Conservation (phyloP, 1,284 basidiomycete genomes). For the Papiliotrema fonsecae region DNA sequence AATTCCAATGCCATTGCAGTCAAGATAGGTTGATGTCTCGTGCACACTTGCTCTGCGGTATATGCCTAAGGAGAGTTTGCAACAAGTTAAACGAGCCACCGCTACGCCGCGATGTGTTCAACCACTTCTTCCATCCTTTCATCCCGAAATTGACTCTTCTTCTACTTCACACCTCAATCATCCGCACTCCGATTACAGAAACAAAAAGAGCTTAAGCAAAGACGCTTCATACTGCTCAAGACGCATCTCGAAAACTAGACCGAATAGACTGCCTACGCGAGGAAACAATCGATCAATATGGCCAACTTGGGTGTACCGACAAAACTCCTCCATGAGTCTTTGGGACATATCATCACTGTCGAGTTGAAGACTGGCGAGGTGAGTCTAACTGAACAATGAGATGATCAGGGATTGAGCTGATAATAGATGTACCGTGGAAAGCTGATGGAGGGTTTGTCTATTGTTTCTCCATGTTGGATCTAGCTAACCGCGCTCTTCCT, state of each 20-base stretch:
- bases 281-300: slow-evolving; percentile 35
- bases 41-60: too few relatives aligned
- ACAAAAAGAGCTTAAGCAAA: too few relatives aligned
- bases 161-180: not conserved
- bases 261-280: too few relatives aligned
- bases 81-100: not conserved
- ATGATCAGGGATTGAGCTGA: not conserved
- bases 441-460: slow-evolving; percentile 74
- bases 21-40: too few relatives aligned
- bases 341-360: slow-evolving; percentile 94
- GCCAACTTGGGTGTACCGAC: slow-evolving; percentile 77
- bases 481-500: slow-evolving; percentile 4
- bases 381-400: slow-evolving; percentile 6
- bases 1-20: too few relatives aligned
- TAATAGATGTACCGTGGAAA: slow-evolving; percentile 86
- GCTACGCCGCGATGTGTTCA: not conserved
- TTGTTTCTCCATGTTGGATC: not conserved
- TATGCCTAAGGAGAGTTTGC: too few relatives aligned
- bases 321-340: slow-evolving; percentile 85
- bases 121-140: too few relatives aligned
- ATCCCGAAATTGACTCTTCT: not conserved
- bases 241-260: too few relatives aligned
- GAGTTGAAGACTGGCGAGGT: slow-evolving; percentile 87
- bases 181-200: too few relatives aligned
- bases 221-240: too few relatives aligned